Evolutionary conservation across 805 yeast genomes (phyloP).

Genomic region (Yamadazyma laniorum): DNA sequence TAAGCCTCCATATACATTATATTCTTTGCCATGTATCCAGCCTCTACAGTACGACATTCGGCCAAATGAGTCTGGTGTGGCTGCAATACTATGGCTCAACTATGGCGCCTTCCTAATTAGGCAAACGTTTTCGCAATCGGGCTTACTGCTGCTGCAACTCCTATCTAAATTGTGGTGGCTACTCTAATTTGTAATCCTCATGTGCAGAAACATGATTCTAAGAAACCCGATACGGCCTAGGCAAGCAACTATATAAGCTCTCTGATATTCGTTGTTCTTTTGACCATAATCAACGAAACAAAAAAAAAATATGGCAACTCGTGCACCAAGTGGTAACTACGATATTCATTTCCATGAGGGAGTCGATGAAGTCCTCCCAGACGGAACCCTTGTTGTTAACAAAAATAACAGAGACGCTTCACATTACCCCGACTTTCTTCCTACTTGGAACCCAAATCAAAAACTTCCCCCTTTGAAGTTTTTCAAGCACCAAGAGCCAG

Average conservation of each 20-base stretch:
- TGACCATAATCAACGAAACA: background rate
- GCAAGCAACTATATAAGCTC: background rate
- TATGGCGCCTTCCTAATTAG: slow-evolving; percentile 2
- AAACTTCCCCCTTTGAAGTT: slow-evolving; percentile 51
- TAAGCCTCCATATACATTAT: no score
- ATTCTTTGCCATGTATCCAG: no score
- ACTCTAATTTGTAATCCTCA: background rate
- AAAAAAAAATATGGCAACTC: slow-evolving; percentile 2
- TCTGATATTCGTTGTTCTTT: background rate
- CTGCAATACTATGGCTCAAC: slow-evolving; percentile 1
- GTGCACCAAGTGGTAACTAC: slow-evolving; percentile 26
- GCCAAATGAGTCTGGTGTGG: no score
- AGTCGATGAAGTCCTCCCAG: slow-evolving; percentile 46
- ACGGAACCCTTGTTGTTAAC: slow-evolving; percentile 50
- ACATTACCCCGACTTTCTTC: slow-evolving; percentile 56
- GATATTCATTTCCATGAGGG: slow-evolving; percentile 52
- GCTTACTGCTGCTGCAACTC: background rate
- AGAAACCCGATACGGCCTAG: background rate
- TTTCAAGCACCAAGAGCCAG: slow-evolving; percentile 62
- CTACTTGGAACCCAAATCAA: slow-evolving; percentile 65
- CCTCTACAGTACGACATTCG: no score
- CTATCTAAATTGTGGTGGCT: slow-evolving; percentile 7
- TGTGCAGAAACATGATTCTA: slow-evolving; percentile 1
- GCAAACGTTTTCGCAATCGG: slow-evolving; percentile 3
- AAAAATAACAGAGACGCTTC: slow-evolving; percentile 33